Base-by-base conservation (phyloP, 164 flowering plant genomes). In the Berberis vulgaris region DNA sequence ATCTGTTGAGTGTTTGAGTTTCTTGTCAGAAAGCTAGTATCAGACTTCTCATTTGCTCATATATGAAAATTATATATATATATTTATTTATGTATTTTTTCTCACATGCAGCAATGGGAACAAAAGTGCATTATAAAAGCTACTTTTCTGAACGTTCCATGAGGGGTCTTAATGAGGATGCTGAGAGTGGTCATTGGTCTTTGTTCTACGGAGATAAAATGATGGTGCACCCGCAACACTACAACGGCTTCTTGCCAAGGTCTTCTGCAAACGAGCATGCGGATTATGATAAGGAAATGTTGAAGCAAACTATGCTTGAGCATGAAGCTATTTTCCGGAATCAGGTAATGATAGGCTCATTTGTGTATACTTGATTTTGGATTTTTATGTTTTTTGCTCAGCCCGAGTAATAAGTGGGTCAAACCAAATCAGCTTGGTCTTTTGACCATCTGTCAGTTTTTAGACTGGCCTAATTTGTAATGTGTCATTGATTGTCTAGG, bases 221-320 rank as follows among this genome's bases (percentile, higher is more conserved):
- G 42, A 74, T 84, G 43, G 43, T 80, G 67, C 82, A 71, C 67
- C 86, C 85, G 64, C 87, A 79, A 59, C 79, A 71, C 77, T 84
- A 69, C 68, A 82, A 84, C 63, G 74, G 80, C 43, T 78, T 77
- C 60, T 62, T 71, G 61, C 84, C 77, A 9, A 78, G 75, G 60
- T 68, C 78, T 44, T 10, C 63, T 41, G 47, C 72, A 12, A 84
- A 84, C 68, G 77, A 73, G 54, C 73, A 77, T 78, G 64, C 80
- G 12, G 93, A 77, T 49, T 70, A 75, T 69, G 84, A 83, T 54
- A 89, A 76, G 79, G 90, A 89, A 79, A 62, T 64, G 2, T 64
- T 94, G 55, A 89, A 83, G 81, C 89, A 69, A 75, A 89, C 78
- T 60, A 94, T 94, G 86, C 87, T 94, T 60, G 76, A 85, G 71